Evolutionary conservation across 2,329 filamentous ascomycete genomes (phyloP).

Genomic region (Hypoxylon rubiginosum): DNA sequence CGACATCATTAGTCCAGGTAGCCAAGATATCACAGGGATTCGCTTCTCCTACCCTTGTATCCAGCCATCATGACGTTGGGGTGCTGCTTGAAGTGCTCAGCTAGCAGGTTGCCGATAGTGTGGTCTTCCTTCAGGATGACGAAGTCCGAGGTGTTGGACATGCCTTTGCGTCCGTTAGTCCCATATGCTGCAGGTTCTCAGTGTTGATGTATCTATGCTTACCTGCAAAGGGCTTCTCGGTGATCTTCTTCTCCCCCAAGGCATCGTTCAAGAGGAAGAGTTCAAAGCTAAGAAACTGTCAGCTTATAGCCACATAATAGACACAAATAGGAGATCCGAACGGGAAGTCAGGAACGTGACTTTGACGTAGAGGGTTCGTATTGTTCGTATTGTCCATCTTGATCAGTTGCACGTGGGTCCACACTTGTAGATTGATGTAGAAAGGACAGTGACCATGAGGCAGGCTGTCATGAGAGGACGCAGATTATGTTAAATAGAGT

Average conservation of each 20-base stretch:
- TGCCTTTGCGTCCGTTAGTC: conserved; percentile 70
- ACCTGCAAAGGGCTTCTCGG: conserved; percentile 91
- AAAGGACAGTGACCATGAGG: not conserved
- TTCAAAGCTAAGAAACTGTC: conserved; percentile 77
- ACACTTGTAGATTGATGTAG: not conserved
- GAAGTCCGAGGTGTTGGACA: conserved; percentile 96
- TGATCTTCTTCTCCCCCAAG: conserved; percentile 93
- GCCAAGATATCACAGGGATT: conserved; percentile 45
- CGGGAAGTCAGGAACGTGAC: conserved; percentile 13
- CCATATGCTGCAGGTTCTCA: not conserved
- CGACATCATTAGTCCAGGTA: conserved; percentile 52
- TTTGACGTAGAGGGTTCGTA: not conserved
- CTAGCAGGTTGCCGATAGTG: conserved; percentile 91
- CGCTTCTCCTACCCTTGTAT: conserved; percentile 78
- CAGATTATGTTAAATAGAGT: not conserved
- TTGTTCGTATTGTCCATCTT: conserved; percentile 28
- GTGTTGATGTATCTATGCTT: conserved; percentile 55
- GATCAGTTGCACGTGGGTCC: conserved; percentile 10
- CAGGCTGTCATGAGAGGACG: not conserved
- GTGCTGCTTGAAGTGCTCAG: conserved; percentile 86
- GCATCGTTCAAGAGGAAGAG: conserved; percentile 80
- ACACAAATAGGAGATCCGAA: conserved; percentile 18
- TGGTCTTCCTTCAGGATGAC: conserved; percentile 97
- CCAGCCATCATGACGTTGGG: conserved; percentile 89
- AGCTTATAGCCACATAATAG: conserved; percentile 39